Conservation (phyloP, 1,284 basidiomycete species). For the Moesziomyces sp. region DNA sequence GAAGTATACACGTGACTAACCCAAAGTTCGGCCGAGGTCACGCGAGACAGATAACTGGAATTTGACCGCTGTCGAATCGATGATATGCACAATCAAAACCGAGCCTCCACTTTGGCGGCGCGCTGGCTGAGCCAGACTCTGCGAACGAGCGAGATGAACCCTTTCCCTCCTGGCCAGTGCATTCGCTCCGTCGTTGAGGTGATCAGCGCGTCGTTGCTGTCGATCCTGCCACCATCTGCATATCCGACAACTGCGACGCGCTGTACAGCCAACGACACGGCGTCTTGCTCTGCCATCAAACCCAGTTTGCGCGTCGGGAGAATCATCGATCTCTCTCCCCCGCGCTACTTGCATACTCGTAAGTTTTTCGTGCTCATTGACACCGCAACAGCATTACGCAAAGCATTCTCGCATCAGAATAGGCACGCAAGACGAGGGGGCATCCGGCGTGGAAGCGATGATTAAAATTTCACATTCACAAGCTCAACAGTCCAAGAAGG, state of each 20-base stretch:
- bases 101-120: conserved; percentile 1
- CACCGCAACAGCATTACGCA: too few species aligned
- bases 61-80: not conserved
- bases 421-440: not conserved
- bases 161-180: too few species aligned
- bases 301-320: not conserved
- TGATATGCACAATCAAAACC: not conserved
- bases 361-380: not conserved
- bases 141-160: too few species aligned
- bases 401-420: too few species aligned
- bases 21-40: too few species aligned
- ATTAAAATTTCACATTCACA: conserved; percentile 54
- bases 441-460: conserved; percentile 23
- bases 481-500: conserved; percentile 53
- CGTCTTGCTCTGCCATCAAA: not conserved
- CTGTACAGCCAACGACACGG: not conserved
- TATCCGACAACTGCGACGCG: too few species aligned
- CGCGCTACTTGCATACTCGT: conserved; percentile 1
- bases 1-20: too few species aligned
- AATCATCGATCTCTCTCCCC: not conserved
- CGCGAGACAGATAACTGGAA: too few species aligned
- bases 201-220: too few species aligned
- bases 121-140: too few species aligned
- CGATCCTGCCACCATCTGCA: too few species aligned
- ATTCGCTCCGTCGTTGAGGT: too few species aligned